These are phyloP conservation scores for Cercospora zeae-maydis DNA, from an alignment of 2,329 filamentous ascomycete species.

Conservation along the genomic window DNA sequence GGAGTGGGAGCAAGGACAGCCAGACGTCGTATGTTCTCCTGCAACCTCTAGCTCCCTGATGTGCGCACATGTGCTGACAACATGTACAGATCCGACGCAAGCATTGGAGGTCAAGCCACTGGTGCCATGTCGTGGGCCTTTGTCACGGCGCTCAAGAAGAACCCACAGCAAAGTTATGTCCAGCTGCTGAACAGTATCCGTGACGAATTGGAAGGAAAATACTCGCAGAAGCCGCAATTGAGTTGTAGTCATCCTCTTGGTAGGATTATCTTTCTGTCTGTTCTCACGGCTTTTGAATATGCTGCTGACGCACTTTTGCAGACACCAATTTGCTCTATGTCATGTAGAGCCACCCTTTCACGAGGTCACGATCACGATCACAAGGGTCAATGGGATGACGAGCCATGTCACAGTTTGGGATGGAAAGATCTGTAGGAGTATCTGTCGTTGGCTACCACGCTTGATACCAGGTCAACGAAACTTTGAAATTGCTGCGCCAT, in stretches of 20 bases:
- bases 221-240: slow-evolving; percentile 91
- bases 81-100: slow-evolving; percentile 72
- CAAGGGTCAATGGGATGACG: background rate
- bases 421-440: background rate
- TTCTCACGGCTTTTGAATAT: background rate
- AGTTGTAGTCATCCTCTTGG: slow-evolving; percentile 94
- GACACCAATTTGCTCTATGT: slow-evolving; percentile 46
- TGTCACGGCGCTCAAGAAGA: slow-evolving; percentile 84
- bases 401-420: background rate
- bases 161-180: slow-evolving; percentile 93
- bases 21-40: slow-evolving; percentile 75
- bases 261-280: slow-evolving; percentile 48
- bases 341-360: slow-evolving; percentile 35
- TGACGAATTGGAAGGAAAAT: slow-evolving; percentile 80
- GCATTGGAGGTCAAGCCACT: slow-evolving; percentile 81
- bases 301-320: slow-evolving; percentile 25
- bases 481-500: background rate
- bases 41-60: background rate
- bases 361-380: slow-evolving; percentile 1
- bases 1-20: slow-evolving; percentile 92
- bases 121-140: slow-evolving; percentile 99
- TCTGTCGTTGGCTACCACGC: background rate
- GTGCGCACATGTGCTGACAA: slow-evolving; percentile 17
- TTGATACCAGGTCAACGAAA: background rate
- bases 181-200: slow-evolving; percentile 93